These are phyloP conservation scores for Aegilops umbellulata DNA, from an alignment of 176 grass and related monocot species.

Conservation along the genomic window DNA sequence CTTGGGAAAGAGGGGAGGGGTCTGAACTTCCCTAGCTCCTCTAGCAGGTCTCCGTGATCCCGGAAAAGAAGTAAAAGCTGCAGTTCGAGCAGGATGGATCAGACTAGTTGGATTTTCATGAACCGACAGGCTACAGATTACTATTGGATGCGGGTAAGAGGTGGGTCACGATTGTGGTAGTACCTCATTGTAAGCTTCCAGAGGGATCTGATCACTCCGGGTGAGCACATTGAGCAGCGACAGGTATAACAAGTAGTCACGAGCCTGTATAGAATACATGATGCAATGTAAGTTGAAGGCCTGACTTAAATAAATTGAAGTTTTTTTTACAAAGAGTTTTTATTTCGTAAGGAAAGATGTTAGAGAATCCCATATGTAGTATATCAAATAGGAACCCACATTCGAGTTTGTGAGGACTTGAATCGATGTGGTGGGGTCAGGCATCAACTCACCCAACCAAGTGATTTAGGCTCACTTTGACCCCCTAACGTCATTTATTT, in stretches of 20 bases:
- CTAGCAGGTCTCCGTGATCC: constrained; percentile 53
- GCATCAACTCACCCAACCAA: neutral
- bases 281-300: neutral
- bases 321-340: neutral
- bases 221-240: constrained; percentile 64
- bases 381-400: neutral
- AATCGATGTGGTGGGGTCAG: neutral
- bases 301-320: neutral
- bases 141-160: neutral
- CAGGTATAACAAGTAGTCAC: constrained; percentile 63
- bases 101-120: constrained; percentile 12
- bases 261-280: constrained; percentile 39
- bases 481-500: neutral
- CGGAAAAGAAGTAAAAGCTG: constrained; percentile 50
- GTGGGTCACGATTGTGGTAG: neutral
- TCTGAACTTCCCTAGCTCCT: constrained; percentile 53
- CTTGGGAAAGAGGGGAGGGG: constrained; percentile 36
- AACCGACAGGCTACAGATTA: neutral
- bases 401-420: neutral
- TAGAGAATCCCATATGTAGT: neutral
- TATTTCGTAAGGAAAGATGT: neutral
- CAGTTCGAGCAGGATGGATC: constrained; percentile 1
- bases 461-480: neutral
- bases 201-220: constrained; percentile 42
- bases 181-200: constrained; percentile 63